These are phyloP conservation scores for Stephanodiscus minutulus DNA, from an alignment of 108 stramenopile genomes.

Conservation along the genomic window DNA sequence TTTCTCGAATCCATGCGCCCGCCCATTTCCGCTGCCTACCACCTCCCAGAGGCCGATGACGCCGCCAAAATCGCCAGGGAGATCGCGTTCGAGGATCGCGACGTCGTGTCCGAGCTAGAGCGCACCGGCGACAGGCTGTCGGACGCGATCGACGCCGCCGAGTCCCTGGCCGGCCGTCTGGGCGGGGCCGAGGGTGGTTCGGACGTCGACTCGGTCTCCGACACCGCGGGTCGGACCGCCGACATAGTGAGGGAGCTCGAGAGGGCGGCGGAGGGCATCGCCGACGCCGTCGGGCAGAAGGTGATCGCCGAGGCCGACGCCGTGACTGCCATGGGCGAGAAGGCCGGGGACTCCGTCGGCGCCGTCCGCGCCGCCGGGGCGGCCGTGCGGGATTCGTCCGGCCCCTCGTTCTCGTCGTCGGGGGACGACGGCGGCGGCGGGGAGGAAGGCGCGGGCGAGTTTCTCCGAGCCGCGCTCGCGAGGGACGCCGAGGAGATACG, in stretches of 20 bases:
- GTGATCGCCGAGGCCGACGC: slow-evolving; percentile 12
- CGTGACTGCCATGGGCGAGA: slow-evolving; percentile 10
- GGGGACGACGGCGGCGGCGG: too few species aligned
- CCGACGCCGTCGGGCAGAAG: slow-evolving; percentile 14
- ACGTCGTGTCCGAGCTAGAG: slow-evolving; percentile 10
- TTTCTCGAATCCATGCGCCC: background rate
- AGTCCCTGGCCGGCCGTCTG: slow-evolving; percentile 5
- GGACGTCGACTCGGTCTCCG: slow-evolving; percentile 13
- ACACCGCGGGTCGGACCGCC: slow-evolving; percentile 3
- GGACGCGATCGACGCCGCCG: slow-evolving; percentile 12
- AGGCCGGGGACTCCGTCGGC: slow-evolving; percentile 14
- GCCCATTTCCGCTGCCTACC: background rate
- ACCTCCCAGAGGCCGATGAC: background rate
- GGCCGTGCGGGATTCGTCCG: slow-evolving; percentile 7
- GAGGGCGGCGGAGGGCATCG: slow-evolving; percentile 5
- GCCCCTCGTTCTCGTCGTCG: too few species aligned
- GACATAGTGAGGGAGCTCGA: slow-evolving; percentile 9
- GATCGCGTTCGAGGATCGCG: slow-evolving; percentile 8
- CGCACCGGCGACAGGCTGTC: slow-evolving; percentile 12
- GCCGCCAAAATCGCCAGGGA: slow-evolving; percentile 19
- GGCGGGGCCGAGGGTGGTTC: slow-evolving; percentile 20
- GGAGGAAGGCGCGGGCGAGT: too few species aligned
- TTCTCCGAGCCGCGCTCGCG: slow-evolving; percentile 1
- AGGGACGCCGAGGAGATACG: slow-evolving; percentile 16
- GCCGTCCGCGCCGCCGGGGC: slow-evolving; percentile 14